Percentiles rank a stretch among this genome's conserved stretches.
These are phyloP conservation scores for Ascobolus immersus DNA, from an alignment of 495 filamentous ascomycete species.

Conservation along the genomic window DNA sequence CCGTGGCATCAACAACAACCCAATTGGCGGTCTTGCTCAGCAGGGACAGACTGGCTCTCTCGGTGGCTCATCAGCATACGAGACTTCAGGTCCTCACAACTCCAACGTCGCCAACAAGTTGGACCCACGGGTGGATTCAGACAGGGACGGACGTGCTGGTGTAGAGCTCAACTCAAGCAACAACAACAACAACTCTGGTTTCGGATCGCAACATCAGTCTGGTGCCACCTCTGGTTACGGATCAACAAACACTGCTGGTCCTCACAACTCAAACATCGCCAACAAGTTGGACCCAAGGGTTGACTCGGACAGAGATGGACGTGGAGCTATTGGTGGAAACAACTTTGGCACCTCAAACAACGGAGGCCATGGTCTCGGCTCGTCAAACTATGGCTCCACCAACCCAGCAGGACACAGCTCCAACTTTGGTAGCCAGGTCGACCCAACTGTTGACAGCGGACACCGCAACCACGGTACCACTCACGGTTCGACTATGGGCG, in stretches of 20 bases:
- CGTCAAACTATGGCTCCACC: conserved; percentile 1
- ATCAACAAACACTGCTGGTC: conserved; percentile 11
- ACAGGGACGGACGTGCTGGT: conserved; percentile 15
- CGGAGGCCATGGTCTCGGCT: conserved; percentile 9
- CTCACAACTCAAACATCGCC: conserved; percentile 19
- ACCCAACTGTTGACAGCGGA: conserved; percentile 31
- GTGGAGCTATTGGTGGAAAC: conserved; percentile 13
- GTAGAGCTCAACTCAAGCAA: background rate
- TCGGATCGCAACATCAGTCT: conserved; percentile 7
- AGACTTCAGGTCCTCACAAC: conserved; percentile 25
- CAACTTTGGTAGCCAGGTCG: conserved; percentile 26
- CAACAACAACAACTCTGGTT: background rate
- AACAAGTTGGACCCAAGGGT: conserved; percentile 28
- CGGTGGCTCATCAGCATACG: conserved; percentile 11
- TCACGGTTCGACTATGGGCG: conserved; percentile 14
- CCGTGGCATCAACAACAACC: background rate
- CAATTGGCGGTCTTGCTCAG: too few species aligned
- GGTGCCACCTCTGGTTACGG: conserved; percentile 10
- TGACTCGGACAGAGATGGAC: conserved; percentile 21
- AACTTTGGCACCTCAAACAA: conserved; percentile 4
- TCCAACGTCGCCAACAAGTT: conserved; percentile 23
- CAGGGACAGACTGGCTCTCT: conserved; percentile 4
- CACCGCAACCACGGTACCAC: too few species aligned
- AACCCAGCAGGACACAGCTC: conserved; percentile 25
- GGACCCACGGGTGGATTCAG: conserved; percentile 24